Conservation (phyloP, 2,329 filamentous ascomycete genomes). For the Calonectria hongkongensis region DNA sequence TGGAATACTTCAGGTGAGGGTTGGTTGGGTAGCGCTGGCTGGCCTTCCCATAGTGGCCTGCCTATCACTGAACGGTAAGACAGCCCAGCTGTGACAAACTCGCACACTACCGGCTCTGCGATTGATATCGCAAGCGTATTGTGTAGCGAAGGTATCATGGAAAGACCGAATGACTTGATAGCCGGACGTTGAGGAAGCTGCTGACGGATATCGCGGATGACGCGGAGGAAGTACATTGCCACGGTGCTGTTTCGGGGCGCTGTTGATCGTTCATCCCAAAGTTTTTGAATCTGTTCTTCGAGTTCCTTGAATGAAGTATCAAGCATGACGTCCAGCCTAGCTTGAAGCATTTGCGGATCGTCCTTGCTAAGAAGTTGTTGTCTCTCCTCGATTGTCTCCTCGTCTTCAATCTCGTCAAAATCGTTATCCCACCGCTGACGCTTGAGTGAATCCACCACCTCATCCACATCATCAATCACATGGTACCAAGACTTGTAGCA, state of each 20-base stretch:
- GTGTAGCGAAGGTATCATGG: slow-evolving; percentile 79
- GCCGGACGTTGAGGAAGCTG: slow-evolving; percentile 74
- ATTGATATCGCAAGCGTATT: slow-evolving; percentile 74
- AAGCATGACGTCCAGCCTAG: slow-evolving; percentile 74
- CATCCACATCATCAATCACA: slow-evolving; percentile 80
- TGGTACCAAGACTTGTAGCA: slow-evolving; percentile 83
- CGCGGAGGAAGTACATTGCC: slow-evolving; percentile 81
- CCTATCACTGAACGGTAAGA: slow-evolving; percentile 72
- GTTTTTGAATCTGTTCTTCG: slow-evolving; percentile 70
- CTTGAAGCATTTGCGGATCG: slow-evolving; percentile 79
- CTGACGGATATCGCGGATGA: slow-evolving; percentile 83
- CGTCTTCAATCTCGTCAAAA: slow-evolving; percentile 83
- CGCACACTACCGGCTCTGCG: slow-evolving; percentile 68
- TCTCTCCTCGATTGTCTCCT: slow-evolving; percentile 79
- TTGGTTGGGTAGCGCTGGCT: slow-evolving; percentile 83
- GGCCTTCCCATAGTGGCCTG: slow-evolving; percentile 86
- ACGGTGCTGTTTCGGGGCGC: slow-evolving; percentile 70
- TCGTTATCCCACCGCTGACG: slow-evolving; percentile 86
- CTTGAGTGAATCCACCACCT: slow-evolving; percentile 78
- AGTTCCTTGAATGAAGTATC: slow-evolving; percentile 75
- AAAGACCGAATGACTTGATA: slow-evolving; percentile 74
- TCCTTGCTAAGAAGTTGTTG: slow-evolving; percentile 82
- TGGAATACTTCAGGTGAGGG: slow-evolving; percentile 85
- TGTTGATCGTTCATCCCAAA: slow-evolving; percentile 69
- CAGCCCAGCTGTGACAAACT: slow-evolving; percentile 65